A percentile compares a stretch with the other conserved stretches of the same genome.
Conservation (phyloP, 2,329 filamentous ascomycete genomes). For the Xylariaceae sp. region DNA sequence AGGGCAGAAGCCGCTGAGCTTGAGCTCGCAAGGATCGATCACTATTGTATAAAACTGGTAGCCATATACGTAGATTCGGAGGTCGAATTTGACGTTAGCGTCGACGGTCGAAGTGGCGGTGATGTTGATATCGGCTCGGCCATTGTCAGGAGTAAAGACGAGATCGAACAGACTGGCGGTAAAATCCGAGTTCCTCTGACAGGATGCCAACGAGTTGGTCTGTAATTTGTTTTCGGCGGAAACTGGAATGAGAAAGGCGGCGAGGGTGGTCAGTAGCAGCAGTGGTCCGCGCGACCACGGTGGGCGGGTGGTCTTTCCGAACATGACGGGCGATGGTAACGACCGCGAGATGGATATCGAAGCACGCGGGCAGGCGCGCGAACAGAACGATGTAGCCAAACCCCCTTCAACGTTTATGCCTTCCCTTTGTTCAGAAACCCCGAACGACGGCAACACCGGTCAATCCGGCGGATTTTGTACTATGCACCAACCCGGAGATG, state of each 20-base stretch:
- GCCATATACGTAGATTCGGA: slow-evolving; percentile 71
- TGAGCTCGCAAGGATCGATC: slow-evolving; percentile 64
- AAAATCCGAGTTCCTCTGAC: slow-evolving; percentile 72
- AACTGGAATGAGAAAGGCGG: slow-evolving; percentile 22
- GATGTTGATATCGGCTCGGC: slow-evolving; percentile 62
- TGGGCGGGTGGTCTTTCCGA: slow-evolving; percentile 8
- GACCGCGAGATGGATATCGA: neutral
- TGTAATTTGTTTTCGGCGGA: slow-evolving; percentile 23
- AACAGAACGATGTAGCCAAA: neutral
- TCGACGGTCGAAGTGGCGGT: slow-evolving; percentile 70
- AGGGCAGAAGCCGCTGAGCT: slow-evolving; percentile 69
- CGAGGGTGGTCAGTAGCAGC: slow-evolving; percentile 16
- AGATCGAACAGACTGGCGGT: slow-evolving; percentile 78
- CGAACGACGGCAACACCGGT: too few relatives aligned
- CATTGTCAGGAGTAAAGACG: slow-evolving; percentile 62
- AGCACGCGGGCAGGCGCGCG: neutral
- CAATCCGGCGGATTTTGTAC: too few relatives aligned
- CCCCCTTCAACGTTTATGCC: too few relatives aligned
- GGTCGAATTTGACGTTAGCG: slow-evolving; percentile 67
- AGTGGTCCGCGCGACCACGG: slow-evolving; percentile 10
- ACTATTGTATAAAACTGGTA: slow-evolving; percentile 58
- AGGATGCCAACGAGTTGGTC: slow-evolving; percentile 65
- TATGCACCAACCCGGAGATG: neutral
- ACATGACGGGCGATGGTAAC: neutral
- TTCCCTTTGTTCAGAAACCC: too few relatives aligned